Percentiles rank a stretch among this genome's conserved stretches.
Evolutionary conservation across 306 rosid species (phyloP).

Genomic region (Canavalia ensiformis): DNA sequence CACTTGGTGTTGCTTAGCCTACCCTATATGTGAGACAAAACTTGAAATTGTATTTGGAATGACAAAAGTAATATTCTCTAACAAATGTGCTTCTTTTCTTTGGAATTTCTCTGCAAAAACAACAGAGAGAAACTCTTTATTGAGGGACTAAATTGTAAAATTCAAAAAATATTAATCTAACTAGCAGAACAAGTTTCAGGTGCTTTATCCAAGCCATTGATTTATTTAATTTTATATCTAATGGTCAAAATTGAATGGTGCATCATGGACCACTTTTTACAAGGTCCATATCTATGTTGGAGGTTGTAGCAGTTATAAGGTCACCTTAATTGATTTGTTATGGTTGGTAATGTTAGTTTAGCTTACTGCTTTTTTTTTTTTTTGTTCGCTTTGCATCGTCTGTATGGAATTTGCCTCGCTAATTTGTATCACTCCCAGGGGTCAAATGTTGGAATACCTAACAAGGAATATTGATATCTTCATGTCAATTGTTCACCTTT

Average conservation of each 20-base stretch:
- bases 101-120: neutral
- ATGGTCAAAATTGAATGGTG: conserved; percentile 1
- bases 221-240: neutral
- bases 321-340: conserved; percentile 42
- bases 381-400: neutral
- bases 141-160: neutral
- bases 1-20: no score
- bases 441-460: conserved; percentile 63
- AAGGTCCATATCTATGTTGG: no score
- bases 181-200: neutral
- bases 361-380: neutral
- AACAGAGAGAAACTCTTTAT: neutral
- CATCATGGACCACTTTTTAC: neutral
- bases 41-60: no score
- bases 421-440: neutral
- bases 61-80: no score
- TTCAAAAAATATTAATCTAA: neutral
- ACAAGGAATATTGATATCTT: conserved; percentile 40
- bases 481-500: neutral
- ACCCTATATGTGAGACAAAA: no score
- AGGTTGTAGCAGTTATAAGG: neutral
- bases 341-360: conserved; percentile 52
- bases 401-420: neutral
- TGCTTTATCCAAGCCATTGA: neutral
- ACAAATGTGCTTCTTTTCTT: neutral